Percentiles rank a stretch among this genome's conserved stretches.
These are phyloP conservation scores for Calycina herbarum DNA, from an alignment of 2,329 filamentous ascomycete species.

Conservation along the genomic window DNA sequence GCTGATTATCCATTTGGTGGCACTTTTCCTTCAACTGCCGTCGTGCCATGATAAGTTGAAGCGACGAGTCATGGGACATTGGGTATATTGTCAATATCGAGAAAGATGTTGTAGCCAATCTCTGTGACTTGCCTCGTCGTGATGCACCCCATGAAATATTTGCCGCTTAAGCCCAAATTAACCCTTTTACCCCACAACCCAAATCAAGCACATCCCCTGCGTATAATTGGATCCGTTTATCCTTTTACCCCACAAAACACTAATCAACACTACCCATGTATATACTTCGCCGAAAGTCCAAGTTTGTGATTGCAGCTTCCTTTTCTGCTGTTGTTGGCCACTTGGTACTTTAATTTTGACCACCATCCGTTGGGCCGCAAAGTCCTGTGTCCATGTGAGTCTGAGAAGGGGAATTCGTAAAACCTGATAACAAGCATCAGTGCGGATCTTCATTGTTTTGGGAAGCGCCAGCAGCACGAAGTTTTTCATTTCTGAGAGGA, in stretches of 20 bases:
- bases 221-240: neutral
- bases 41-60: slow-evolving; percentile 5
- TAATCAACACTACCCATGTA: neutral
- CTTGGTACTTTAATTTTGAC: slow-evolving; percentile 4
- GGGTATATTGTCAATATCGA: slow-evolving; percentile 15
- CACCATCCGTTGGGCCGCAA: slow-evolving; percentile 23
- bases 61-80: slow-evolving; percentile 9
- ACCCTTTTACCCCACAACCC: slow-evolving; percentile 8
- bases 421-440: neutral
- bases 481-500: neutral
- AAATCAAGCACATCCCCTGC: neutral
- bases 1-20: slow-evolving; percentile 4
- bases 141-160: slow-evolving; percentile 6
- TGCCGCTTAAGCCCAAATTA: slow-evolving; percentile 7
- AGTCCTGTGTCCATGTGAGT: neutral
- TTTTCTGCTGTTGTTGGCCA: slow-evolving; percentile 3
- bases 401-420: neutral
- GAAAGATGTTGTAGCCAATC: slow-evolving; percentile 3
- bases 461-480: neutral
- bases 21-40: slow-evolving; percentile 9
- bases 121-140: neutral
- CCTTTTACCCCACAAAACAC: slow-evolving; percentile 3
- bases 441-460: neutral
- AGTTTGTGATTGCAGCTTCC: neutral
- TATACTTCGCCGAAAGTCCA: neutral